A percentile compares a stretch with the other conserved stretches of the same genome.
Conservation (phyloP, 306 rosid genomes). For the Prunus mira region DNA sequence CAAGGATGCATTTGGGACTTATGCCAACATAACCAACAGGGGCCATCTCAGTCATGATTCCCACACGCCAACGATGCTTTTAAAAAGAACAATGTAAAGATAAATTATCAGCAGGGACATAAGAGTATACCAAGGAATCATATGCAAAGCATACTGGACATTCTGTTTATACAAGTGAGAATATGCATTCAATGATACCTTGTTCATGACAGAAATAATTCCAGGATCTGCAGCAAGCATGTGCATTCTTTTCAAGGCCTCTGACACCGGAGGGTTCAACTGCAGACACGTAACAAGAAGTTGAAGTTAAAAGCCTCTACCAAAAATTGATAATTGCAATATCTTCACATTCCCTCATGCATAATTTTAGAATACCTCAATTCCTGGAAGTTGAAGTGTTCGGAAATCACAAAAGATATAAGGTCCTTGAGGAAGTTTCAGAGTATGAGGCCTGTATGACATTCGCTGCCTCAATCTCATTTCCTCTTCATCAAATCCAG, state of each 20-base stretch:
- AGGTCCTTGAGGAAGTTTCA: constrained; percentile 84
- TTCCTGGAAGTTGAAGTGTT: constrained; percentile 82
- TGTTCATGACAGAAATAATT: constrained; percentile 87
- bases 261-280: constrained; percentile 84
- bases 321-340: neutral
- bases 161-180: constrained; percentile 9
- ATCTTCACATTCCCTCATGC: neutral
- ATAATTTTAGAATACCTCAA: constrained; percentile 48
- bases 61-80: constrained; percentile 94
- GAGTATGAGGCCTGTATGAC: constrained; percentile 45
- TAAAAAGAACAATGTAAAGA: constrained; percentile 26
- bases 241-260: constrained; percentile 92
- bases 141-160: constrained; percentile 18
- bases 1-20: constrained; percentile 88
- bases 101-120: constrained; percentile 22
- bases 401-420: constrained; percentile 75
- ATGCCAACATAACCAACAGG: constrained; percentile 93
- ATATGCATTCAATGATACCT: constrained; percentile 40
- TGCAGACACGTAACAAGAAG: constrained; percentile 38
- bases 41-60: constrained; percentile 97
- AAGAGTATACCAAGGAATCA: neutral
- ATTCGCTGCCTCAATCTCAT: constrained; percentile 69
- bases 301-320: neutral
- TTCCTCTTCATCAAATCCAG: constrained; percentile 91
- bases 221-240: constrained; percentile 97